A percentile compares a stretch with the other conserved stretches of the same genome.
phyloP scores from a whole-genome alignment of 352 stramenopile species.

The Phytophthora sp. region DNA sequence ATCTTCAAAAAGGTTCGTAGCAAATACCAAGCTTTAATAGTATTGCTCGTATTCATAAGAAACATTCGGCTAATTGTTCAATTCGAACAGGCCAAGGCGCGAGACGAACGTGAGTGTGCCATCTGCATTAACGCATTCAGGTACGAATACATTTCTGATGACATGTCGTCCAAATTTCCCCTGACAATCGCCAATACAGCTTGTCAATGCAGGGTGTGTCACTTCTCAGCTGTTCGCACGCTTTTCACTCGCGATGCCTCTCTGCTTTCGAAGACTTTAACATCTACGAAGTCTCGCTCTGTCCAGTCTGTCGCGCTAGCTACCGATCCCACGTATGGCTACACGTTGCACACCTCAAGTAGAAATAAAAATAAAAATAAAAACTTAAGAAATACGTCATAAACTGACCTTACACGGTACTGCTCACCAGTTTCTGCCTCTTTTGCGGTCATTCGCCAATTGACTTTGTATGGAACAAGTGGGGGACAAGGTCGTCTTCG shows the following conservation, averaged over 20 bases:
- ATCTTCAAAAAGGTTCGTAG: constrained; percentile 45
- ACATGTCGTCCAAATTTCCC: too few relatives aligned
- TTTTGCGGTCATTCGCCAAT: constrained; percentile 27
- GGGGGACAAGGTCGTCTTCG: constrained; percentile 1
- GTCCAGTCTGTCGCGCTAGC: constrained; percentile 70
- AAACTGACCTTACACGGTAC: constrained; percentile 17
- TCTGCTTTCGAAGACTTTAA: constrained; percentile 86
- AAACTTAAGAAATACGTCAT: constrained; percentile 9
- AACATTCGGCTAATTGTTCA: neutral
- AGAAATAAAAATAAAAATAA: constrained; percentile 1
- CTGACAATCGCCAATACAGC: constrained; percentile 21
- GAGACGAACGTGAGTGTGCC: constrained; percentile 71
- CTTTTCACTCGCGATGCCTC: constrained; percentile 79
- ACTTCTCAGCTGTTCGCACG: constrained; percentile 82
- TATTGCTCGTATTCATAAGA: neutral
- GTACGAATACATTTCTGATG: constrained; percentile 29
- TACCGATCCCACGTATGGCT: constrained; percentile 41
- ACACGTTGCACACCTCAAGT: constrained; percentile 5
- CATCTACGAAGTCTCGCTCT: constrained; percentile 83
- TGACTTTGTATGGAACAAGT: constrained; percentile 31
- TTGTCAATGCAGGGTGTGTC: constrained; percentile 40
- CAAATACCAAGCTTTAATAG: neutral
- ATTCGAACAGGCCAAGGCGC: constrained; percentile 38
- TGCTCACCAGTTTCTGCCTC: neutral
- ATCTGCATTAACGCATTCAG: constrained; percentile 84